These are phyloP conservation scores for Neospermospora avenae DNA, from an alignment of 2,329 filamentous ascomycete species.

Conservation along the genomic window DNA sequence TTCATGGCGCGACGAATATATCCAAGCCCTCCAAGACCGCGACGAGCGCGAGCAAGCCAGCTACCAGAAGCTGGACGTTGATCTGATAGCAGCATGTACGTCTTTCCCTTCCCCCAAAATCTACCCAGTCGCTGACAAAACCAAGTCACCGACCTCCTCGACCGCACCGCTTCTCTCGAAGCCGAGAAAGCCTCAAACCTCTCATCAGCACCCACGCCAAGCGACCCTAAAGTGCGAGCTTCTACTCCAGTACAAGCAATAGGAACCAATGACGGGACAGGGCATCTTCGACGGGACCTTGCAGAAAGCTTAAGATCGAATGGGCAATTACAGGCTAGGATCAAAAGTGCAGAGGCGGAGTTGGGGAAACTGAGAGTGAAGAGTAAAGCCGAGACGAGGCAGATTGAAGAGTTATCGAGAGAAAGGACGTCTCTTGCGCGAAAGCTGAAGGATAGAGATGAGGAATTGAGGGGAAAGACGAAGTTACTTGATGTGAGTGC, in stretches of 20 bases:
- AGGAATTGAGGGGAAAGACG: constrained; percentile 80
- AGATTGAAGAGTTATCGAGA: constrained; percentile 41
- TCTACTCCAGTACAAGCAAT: constrained; percentile 31
- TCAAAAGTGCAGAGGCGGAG: constrained; percentile 61
- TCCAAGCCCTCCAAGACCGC: constrained; percentile 67
- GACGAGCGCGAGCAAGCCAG: constrained; percentile 66
- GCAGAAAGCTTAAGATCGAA: constrained; percentile 74
- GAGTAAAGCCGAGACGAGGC: constrained; percentile 55
- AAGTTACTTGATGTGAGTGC: constrained; percentile 68
- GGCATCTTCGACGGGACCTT: constrained; percentile 65
- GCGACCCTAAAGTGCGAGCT: constrained; percentile 25
- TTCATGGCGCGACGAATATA: constrained; percentile 76
- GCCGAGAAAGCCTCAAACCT: constrained; percentile 48
- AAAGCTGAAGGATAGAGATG: constrained; percentile 74
- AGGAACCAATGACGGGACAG: constrained; percentile 32
- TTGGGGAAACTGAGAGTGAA: constrained; percentile 60
- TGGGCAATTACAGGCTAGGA: constrained; percentile 60
- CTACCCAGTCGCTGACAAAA: constrained; percentile 14
- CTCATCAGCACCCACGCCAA: constrained; percentile 24
- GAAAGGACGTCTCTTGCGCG: constrained; percentile 59
- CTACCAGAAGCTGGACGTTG: constrained; percentile 53
- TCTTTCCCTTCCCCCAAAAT: neutral
- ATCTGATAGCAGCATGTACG: constrained; percentile 78
- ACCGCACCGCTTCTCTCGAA: constrained; percentile 63
- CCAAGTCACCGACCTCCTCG: constrained; percentile 62